These are phyloP conservation scores for Chaetothyriales sp. DNA, from an alignment of 2,329 filamentous ascomycete genomes.

Conservation along the genomic window DNA sequence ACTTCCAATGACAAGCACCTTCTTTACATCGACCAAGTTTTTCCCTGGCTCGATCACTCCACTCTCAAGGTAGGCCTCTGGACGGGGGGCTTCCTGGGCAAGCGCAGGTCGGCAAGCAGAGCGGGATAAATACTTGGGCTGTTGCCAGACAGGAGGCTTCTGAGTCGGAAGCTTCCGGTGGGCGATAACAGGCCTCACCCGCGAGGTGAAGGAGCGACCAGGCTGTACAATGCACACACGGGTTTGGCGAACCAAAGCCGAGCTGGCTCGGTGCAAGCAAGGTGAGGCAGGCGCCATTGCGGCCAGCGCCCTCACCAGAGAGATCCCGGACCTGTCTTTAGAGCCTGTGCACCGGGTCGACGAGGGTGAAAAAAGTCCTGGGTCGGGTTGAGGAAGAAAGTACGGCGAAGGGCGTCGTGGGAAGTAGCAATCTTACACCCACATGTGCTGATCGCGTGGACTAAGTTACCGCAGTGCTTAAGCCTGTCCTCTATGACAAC, in stretches of 20 bases:
- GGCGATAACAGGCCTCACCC: slow-evolving; percentile 1
- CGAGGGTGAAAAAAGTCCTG: not conserved
- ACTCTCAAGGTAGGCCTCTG: slow-evolving; percentile 77
- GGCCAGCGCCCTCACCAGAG: not conserved
- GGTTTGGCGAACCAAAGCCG: slow-evolving; percentile 12
- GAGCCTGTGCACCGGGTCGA: not conserved
- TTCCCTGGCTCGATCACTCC: slow-evolving; percentile 64
- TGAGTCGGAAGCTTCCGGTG: slow-evolving; percentile 23
- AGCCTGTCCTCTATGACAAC: not conserved
- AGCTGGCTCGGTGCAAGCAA: slow-evolving; percentile 12
- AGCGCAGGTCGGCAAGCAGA: slow-evolving; percentile 26
- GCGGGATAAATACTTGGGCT: slow-evolving; percentile 30
- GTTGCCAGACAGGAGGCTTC: slow-evolving; percentile 27
- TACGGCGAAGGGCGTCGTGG: not conserved
- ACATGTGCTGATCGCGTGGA: not conserved
- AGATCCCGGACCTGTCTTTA: not conserved
- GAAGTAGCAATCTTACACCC: not conserved
- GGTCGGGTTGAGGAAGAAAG: not conserved
- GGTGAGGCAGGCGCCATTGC: slow-evolving; percentile 14
- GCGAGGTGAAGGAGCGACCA: slow-evolving; percentile 9
- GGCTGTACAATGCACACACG: slow-evolving; percentile 8
- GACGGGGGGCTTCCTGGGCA: slow-evolving; percentile 55
- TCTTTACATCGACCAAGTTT: slow-evolving; percentile 78
- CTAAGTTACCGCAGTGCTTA: not conserved
- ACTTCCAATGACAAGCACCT: slow-evolving; percentile 90